Conservation (phyloP, 2,329 filamentous ascomycete genomes). For the Scorias spongiosa region DNA sequence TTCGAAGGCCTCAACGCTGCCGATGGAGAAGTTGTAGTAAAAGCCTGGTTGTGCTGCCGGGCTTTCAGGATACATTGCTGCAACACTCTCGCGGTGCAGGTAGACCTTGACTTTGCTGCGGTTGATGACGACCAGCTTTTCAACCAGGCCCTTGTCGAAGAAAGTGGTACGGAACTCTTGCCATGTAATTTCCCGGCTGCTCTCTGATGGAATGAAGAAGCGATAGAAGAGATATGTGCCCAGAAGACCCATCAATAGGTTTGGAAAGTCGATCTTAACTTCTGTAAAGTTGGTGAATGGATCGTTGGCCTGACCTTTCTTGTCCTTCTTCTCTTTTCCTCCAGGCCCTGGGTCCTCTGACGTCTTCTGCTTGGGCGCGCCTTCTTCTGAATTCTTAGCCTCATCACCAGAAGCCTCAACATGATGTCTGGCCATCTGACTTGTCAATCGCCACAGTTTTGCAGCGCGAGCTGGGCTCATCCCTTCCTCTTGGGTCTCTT, state of each 20-base stretch:
- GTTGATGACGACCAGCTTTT: slow-evolving; percentile 74
- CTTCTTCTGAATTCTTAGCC: slow-evolving; percentile 9
- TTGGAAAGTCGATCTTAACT: slow-evolving; percentile 40
- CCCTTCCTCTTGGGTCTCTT: slow-evolving; percentile 35
- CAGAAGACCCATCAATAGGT: slow-evolving; percentile 42
- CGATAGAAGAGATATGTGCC: slow-evolving; percentile 48
- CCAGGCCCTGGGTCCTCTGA: slow-evolving; percentile 30
- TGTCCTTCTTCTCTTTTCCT: slow-evolving; percentile 25
- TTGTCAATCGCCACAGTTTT: slow-evolving; percentile 42
- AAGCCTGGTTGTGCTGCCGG: slow-evolving; percentile 53
- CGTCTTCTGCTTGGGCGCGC: slow-evolving; percentile 26
- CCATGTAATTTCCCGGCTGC: slow-evolving; percentile 78
- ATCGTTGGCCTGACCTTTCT: slow-evolving; percentile 23
- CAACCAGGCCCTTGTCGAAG: slow-evolving; percentile 87
- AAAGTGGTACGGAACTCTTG: slow-evolving; percentile 91
- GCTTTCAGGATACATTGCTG: slow-evolving; percentile 60
- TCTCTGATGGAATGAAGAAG: slow-evolving; percentile 50
- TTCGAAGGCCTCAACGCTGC: slow-evolving; percentile 87
- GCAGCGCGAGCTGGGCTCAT: slow-evolving; percentile 48
- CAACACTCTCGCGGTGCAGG: slow-evolving; percentile 59
- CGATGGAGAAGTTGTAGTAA: slow-evolving; percentile 88
- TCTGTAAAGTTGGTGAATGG: slow-evolving; percentile 26
- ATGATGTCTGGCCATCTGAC: slow-evolving; percentile 39
- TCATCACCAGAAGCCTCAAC: slow-evolving; percentile 25
- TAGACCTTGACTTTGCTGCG: slow-evolving; percentile 65